Percentiles rank a stretch among this genome's conserved stretches.
phyloP scores from a whole-genome alignment of 2,329 filamentous ascomycete genomes.

The Microdochium trichocladiopsis region DNA sequence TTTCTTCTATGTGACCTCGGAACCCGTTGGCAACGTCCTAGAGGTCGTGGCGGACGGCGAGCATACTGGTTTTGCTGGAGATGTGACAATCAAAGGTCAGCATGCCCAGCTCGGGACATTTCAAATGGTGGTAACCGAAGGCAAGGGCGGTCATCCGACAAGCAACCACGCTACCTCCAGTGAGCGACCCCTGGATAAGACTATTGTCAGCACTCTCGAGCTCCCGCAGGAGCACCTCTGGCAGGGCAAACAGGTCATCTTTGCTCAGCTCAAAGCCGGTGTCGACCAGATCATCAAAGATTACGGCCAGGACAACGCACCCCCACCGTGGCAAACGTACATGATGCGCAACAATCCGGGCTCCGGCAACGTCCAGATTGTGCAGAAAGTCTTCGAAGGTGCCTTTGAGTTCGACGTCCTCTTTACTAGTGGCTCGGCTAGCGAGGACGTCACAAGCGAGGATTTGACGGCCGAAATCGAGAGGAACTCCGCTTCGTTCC shows the following conservation, averaged over 20 bases:
- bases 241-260: conserved; percentile 67
- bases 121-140: conserved; percentile 68
- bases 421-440: conserved; percentile 72
- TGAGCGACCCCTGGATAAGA: conserved; percentile 67
- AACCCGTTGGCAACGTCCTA: conserved; percentile 62
- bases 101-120: conserved; percentile 72
- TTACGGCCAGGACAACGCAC: conserved; percentile 52
- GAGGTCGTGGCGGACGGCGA: conserved; percentile 48
- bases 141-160: conserved; percentile 53
- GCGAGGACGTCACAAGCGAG: conserved; percentile 45
- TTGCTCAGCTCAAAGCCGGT: conserved; percentile 43
- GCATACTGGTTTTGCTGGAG: conserved; percentile 40
- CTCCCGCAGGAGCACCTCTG: conserved; percentile 66
- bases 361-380: conserved; percentile 72
- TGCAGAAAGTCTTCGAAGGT: conserved; percentile 89
- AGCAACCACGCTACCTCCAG: conserved; percentile 60
- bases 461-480: conserved; percentile 66
- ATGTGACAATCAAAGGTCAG: conserved; percentile 64
- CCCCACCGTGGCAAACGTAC: conserved; percentile 81
- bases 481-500: conserved; percentile 60
- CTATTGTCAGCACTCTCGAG: conserved; percentile 65
- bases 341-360: conserved; percentile 65
- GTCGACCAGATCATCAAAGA: conserved; percentile 41
- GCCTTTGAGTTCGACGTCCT: conserved; percentile 90
- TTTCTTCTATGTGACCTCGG: conserved; percentile 75